Conservation (phyloP, 225 moss, liverwort and hornwort genomes). For the Pseudisothecium myosuroides region DNA sequence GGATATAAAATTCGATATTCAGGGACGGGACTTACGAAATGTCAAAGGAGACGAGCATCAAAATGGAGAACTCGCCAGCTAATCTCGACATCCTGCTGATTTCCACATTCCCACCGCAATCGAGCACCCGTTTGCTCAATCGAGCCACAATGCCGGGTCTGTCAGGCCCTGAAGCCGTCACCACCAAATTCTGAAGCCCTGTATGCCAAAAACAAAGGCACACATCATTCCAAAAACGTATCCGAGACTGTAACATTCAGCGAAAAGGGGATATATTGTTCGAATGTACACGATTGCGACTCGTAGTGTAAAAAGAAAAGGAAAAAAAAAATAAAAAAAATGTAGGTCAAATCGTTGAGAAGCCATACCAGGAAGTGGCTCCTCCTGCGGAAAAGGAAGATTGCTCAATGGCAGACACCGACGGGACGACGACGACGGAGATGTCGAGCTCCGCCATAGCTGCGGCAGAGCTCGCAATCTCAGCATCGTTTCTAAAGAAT, state of each 20-base stretch:
- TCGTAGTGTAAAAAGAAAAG: neutral
- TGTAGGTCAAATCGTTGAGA: neutral
- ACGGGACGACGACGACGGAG: neutral
- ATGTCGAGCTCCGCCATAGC: neutral
- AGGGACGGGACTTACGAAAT: slow-evolving; percentile 9
- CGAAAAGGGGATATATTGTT: neutral
- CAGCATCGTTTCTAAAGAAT: neutral
- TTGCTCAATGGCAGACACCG: neutral
- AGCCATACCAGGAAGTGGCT: neutral
- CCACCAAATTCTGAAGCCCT: slow-evolving; percentile 32
- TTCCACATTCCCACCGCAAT: slow-evolving; percentile 38
- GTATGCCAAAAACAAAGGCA: neutral
- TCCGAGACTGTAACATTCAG: neutral
- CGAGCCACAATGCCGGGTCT: slow-evolving; percentile 42
- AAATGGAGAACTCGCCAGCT: slow-evolving; percentile 36
- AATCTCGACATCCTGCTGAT: slow-evolving; percentile 41
- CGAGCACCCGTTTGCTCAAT: slow-evolving; percentile 35
- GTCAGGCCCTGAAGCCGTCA: slow-evolving; percentile 41
- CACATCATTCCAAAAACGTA: neutral
- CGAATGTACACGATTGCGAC: neutral
- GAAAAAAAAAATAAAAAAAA: neutral
- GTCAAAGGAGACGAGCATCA: slow-evolving; percentile 35
- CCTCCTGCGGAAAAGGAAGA: neutral
- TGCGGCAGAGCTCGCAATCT: neutral
- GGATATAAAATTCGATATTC: neutral